A percentile compares a stretch with the other conserved stretches of the same genome.
Evolutionary conservation across 768 basidiomycete species (phyloP).

Genomic region (Rhodotorula babjevae): DNA sequence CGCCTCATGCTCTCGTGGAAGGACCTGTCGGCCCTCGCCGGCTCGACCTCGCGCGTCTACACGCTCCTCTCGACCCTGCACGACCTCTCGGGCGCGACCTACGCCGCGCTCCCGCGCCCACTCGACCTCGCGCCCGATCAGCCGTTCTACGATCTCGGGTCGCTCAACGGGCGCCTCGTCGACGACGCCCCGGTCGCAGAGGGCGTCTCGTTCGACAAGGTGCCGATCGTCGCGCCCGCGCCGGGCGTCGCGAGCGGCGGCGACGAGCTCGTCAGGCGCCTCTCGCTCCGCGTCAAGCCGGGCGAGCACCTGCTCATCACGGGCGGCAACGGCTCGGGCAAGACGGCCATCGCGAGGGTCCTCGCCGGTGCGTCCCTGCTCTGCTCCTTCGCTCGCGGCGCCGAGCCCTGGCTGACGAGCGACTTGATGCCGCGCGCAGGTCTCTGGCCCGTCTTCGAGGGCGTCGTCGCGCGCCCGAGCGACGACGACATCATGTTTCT

Average conservation of each 20-base stretch:
- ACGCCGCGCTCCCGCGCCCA: slow-evolving; percentile 52
- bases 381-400: too few relatives aligned
- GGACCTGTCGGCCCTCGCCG: slow-evolving; percentile 89
- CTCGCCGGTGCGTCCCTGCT: slow-evolving; percentile 57
- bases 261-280: slow-evolving; percentile 62
- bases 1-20: slow-evolving; percentile 96
- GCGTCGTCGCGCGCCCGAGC: slow-evolving; percentile 51
- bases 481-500: slow-evolving; percentile 60
- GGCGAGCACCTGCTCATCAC: slow-evolving; percentile 92
- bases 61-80: slow-evolving; percentile 80
- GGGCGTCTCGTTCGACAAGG: slow-evolving; percentile 46
- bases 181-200: slow-evolving; percentile 1
- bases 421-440: too few relatives aligned
- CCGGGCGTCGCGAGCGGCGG: slow-evolving; percentile 48
- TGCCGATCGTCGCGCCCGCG: slow-evolving; percentile 51
- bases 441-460: slow-evolving; percentile 65
- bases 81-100: slow-evolving; percentile 54
- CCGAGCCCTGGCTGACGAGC: too few relatives aligned
- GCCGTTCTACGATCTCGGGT: slow-evolving; percentile 59
- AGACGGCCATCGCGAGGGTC: slow-evolving; percentile 54
- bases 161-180: slow-evolving; percentile 58
- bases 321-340: slow-evolving; percentile 55
- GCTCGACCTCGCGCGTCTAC: slow-evolving; percentile 84
- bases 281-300: slow-evolving; percentile 59
- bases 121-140: slow-evolving; percentile 47